Percentiles rank a stretch among this genome's conserved stretches.
Evolutionary conservation across 2,329 filamentous ascomycete genomes (phyloP).

Genomic region (Verticillium albo-atrum): DNA sequence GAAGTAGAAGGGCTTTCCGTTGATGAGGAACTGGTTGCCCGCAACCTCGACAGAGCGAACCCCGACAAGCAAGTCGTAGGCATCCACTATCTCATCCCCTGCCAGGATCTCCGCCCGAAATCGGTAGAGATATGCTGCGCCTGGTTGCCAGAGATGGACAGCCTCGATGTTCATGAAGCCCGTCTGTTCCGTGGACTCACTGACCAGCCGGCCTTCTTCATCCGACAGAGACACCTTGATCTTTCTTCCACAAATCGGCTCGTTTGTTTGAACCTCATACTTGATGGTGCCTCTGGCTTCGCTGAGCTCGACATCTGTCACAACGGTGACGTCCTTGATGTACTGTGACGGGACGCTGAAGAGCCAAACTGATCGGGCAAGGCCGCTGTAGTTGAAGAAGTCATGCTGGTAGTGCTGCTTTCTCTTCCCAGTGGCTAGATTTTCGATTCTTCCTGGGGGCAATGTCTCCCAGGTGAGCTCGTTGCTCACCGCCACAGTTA

Average conservation of each 20-base stretch:
- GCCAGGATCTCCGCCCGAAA: slow-evolving; percentile 14
- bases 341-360: slow-evolving; percentile 17
- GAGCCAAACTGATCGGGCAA: slow-evolving; percentile 22
- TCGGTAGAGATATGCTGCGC: slow-evolving; percentile 21
- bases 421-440: slow-evolving; percentile 9
- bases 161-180: no score
- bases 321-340: slow-evolving; percentile 15
- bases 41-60: slow-evolving; percentile 16
- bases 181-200: no score
- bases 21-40: slow-evolving; percentile 19
- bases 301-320: no score
- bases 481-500: slow-evolving; percentile 26
- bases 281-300: no score
- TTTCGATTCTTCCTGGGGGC: slow-evolving; percentile 16
- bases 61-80: slow-evolving; percentile 16
- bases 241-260: no score
- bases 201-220: no score
- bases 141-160: slow-evolving; percentile 10
- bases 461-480: slow-evolving; percentile 22
- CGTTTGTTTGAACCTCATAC: no score
- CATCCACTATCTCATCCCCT: slow-evolving; percentile 9
- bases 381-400: slow-evolving; percentile 24
- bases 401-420: slow-evolving; percentile 22
- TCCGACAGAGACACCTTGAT: no score
- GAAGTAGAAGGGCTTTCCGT: slow-evolving; percentile 22